Percentiles rank a stretch among this genome's conserved stretches.
These are phyloP conservation scores for Gossypium schwendimanii DNA, from an alignment of 441 rosid genomes.

Conservation along the genomic window DNA sequence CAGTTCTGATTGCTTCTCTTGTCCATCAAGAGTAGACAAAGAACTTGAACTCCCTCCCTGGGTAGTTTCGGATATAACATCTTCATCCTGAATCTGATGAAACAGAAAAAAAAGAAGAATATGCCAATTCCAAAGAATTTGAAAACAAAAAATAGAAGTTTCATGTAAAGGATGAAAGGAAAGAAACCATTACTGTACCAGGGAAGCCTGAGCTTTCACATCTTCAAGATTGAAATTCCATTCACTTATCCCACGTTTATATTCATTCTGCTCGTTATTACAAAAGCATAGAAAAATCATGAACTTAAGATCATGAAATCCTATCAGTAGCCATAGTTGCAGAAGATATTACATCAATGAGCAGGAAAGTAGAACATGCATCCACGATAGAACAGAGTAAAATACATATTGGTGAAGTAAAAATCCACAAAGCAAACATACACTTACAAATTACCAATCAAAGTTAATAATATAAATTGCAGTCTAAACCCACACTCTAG, in stretches of 20 bases:
- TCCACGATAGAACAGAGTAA: background rate
- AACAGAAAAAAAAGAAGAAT: background rate
- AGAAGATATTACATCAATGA: background rate
- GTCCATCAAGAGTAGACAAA: constrained; percentile 43
- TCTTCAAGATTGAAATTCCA: constrained; percentile 98
- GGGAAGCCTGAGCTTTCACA: constrained; percentile 92
- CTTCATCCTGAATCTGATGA: constrained; percentile 84
- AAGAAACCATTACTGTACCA: constrained; percentile 42
- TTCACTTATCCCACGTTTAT: constrained; percentile 90
- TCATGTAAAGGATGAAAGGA: background rate
- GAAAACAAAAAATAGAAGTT: background rate
- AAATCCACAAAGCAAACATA: background rate
- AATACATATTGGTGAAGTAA: constrained; percentile 2
- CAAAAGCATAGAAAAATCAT: constrained; percentile 20
- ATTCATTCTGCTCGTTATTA: constrained; percentile 66
- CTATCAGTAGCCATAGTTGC: background rate
- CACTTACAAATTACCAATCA: background rate
- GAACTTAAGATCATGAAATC: constrained; percentile 14
- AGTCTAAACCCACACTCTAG: background rate
- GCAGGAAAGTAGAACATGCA: background rate
- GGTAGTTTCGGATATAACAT: constrained; percentile 39
- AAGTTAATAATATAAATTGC: background rate
- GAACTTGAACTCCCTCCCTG: constrained; percentile 51
- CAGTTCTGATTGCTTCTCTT: constrained; percentile 39
- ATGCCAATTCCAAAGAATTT: constrained; percentile 8